Evolutionary conservation across 495 filamentous ascomycete genomes (phyloP).

Genomic region (Aspergillus bridgeri): DNA sequence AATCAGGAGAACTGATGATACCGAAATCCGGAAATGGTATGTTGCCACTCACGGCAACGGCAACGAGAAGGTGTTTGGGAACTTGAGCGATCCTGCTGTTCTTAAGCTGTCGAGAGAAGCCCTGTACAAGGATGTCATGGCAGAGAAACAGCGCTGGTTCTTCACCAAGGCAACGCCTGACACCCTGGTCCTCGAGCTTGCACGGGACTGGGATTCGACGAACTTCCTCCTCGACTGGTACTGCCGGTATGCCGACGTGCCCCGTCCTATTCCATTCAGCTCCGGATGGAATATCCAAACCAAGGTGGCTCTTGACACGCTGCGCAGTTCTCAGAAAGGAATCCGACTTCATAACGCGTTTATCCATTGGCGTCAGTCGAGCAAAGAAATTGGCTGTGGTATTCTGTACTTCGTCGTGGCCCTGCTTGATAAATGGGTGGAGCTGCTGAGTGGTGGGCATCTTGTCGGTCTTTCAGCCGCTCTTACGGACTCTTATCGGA

Average conservation of each 20-base stretch:
- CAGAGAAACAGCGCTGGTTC: slow-evolving; percentile 41
- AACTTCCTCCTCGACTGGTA: slow-evolving; percentile 60
- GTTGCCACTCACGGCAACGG: slow-evolving; percentile 30
- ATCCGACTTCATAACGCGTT: slow-evolving; percentile 60
- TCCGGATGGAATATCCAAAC: slow-evolving; percentile 60
- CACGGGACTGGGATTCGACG: slow-evolving; percentile 53
- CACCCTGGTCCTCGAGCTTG: slow-evolving; percentile 45
- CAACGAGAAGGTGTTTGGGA: slow-evolving; percentile 36
- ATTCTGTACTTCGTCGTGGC: slow-evolving; percentile 58
- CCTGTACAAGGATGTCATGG: slow-evolving; percentile 40
- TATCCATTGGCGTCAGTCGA: slow-evolving; percentile 58
- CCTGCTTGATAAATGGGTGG: slow-evolving; percentile 59
- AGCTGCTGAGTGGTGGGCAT: slow-evolving; percentile 45
- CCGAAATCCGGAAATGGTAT: slow-evolving; percentile 50
- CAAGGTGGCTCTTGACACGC: slow-evolving; percentile 52
- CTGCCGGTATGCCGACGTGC: slow-evolving; percentile 47
- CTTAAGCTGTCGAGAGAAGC: slow-evolving; percentile 47
- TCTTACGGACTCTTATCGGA: slow-evolving; percentile 39
- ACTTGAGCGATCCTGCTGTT: slow-evolving; percentile 40
- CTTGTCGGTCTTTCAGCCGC: slow-evolving; percentile 42
- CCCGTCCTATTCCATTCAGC: slow-evolving; percentile 53
- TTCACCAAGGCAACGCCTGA: slow-evolving; percentile 42
- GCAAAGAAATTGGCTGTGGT: slow-evolving; percentile 55
- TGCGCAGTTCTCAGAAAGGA: slow-evolving; percentile 54
- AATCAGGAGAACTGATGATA: slow-evolving; percentile 43